Evolutionary conservation across 805 yeast species (phyloP).

Genomic region (Candida adriatica): DNA sequence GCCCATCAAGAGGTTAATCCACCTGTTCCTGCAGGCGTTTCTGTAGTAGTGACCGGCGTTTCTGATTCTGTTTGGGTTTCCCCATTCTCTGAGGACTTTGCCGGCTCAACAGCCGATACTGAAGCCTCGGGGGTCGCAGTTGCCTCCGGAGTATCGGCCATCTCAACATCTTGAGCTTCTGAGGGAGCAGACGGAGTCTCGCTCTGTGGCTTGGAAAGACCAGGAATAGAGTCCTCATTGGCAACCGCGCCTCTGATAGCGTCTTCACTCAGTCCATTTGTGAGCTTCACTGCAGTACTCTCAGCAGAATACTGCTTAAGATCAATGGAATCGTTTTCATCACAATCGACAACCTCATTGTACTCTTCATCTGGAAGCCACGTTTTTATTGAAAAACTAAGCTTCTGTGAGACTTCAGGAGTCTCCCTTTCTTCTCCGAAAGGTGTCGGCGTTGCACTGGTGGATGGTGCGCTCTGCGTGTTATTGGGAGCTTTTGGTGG

Average conservation of each 20-base stretch:
- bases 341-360: conserved; percentile 27
- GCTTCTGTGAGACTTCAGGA: conserved; percentile 11
- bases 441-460: conserved; percentile 19
- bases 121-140: too few relatives aligned
- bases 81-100: too few relatives aligned
- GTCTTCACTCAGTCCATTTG: conserved; percentile 32
- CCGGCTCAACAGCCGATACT: too few relatives aligned
- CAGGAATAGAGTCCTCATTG: conserved; percentile 37
- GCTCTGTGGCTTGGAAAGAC: conserved; percentile 27
- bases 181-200: neutral
- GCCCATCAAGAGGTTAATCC: too few relatives aligned
- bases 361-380: conserved; percentile 25
- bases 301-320: conserved; percentile 30
- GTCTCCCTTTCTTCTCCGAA: conserved; percentile 21
- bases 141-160: too few relatives aligned
- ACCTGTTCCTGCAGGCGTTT: too few relatives aligned
- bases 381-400: conserved; percentile 25
- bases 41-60: too few relatives aligned
- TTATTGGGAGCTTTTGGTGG: conserved; percentile 12
- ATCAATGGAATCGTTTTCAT: conserved; percentile 38
- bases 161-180: too few relatives aligned
- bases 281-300: conserved; percentile 12
- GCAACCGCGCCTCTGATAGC: conserved; percentile 54
- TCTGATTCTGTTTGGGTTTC: too few relatives aligned
- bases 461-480: conserved; percentile 4